Evolutionary conservation across 179 eudicot species (phyloP), one percentile per base, ranked within the genome.

Genomic region (Spergularia azorica): DNA sequence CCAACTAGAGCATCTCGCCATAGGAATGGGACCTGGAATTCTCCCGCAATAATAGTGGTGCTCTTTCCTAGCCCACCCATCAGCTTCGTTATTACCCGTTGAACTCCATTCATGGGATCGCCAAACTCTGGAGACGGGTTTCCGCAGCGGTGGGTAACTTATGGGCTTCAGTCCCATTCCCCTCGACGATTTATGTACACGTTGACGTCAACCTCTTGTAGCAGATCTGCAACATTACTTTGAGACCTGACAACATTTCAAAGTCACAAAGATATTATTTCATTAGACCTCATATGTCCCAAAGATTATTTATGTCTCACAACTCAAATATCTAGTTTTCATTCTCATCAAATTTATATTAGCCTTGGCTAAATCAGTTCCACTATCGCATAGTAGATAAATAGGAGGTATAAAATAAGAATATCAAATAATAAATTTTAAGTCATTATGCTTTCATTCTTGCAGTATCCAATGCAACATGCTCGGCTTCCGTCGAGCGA

Each of bases 71-170:
- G 66, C 10, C 9, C 4, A 62, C 66, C 21, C n/a, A 62, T 10
- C 41, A 21, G 32, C 12, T 62, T 62, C 41, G 38, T 66, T 66
- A 6, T 66, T 66, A 66, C 51, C 52, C 12, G 26, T 66, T 66
- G 52, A 66, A 66, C 51, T 66, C 9, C 70, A 41, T 66, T 66
- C 20, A 39, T 66, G 70, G 70, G 70, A 66, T 66, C 70, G 5
- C 70, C 50, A 66, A 7, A 18, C 52, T 13, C 39, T 43, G 50
- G 20, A 66, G 70, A 43, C 6, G 4, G 51, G 51, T 9, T 66
- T 12, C 21, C 52, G 15, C 15, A 36, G 4, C n/a, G n/a, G n/a
- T n/a, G n/a, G n/a, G n/a, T n/a, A n/a, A n/a, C n/a, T n/a, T n/a
- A n/a, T n/a, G n/a, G 18, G 20, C 51, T 39, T 12, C n/a, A n/a